phyloP scores from a whole-genome alignment of 1,284 basidiomycete genomes.

The Cryptococcus sp. region DNA sequence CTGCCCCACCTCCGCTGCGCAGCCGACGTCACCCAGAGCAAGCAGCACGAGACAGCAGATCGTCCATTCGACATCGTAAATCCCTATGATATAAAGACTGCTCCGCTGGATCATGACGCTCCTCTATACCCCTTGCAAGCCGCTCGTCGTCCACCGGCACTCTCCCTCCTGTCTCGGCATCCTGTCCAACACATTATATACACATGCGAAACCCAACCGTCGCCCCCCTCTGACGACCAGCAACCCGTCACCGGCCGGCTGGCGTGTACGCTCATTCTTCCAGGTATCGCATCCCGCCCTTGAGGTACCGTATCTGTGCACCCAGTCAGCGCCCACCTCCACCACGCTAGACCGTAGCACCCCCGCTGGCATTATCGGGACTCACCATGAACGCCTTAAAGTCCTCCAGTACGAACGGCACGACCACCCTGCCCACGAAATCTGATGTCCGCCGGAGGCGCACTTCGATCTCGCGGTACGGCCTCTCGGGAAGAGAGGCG shows the following conservation, averaged over 20 bases:
- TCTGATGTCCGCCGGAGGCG: constrained; percentile 77
- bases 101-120: no score
- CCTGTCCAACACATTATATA: no score
- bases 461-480: constrained; percentile 65
- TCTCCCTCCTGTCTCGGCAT: no score
- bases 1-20: no score
- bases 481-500: constrained; percentile 62
- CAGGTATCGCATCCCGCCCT: constrained; percentile 35
- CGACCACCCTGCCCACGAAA: constrained; percentile 83
- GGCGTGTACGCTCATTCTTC: constrained; percentile 28
- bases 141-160: no score
- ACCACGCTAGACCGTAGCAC: background rate
- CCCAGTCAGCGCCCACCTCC: background rate
- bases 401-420: constrained; percentile 83
- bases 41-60: background rate
- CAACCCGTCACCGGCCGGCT: no score
- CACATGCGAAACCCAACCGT: no score
- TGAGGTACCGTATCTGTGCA: constrained; percentile 39
- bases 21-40: no score
- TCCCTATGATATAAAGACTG: background rate
- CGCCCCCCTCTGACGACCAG: no score
- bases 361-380: constrained; percentile 2
- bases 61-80: background rate
- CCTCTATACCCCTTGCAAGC: no score
- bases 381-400: constrained; percentile 68